These are phyloP conservation scores for Paulownia fortunei DNA, from an alignment of 257 asterid genomes.

Conservation along the genomic window DNA sequence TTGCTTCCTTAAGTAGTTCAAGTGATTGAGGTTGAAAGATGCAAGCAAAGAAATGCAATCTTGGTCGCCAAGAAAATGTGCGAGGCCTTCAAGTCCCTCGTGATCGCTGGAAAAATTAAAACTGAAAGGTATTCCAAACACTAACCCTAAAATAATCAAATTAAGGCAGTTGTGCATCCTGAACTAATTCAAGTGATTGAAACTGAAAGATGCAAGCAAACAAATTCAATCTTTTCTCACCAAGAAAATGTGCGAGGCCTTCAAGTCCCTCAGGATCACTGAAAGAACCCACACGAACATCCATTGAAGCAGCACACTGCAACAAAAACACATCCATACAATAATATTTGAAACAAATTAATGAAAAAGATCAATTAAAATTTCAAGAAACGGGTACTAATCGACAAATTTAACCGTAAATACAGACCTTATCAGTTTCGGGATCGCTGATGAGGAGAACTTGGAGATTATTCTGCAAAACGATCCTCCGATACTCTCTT, in stretches of 20 bases:
- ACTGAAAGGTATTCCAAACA: too few relatives aligned
- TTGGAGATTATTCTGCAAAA: conserved; percentile 75
- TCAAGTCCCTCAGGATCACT: conserved; percentile 96
- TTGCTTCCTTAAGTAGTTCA: not conserved
- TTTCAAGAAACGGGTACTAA: not conserved
- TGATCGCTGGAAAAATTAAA: too few relatives aligned
- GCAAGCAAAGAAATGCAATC: too few relatives aligned
- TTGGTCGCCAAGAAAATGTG: not conserved
- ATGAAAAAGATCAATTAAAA: not conserved
- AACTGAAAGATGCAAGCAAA: too few relatives aligned
- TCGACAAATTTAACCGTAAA: not conserved
- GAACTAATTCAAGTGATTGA: too few relatives aligned
- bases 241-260: conserved; percentile 99
- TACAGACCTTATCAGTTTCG: conserved; percentile 85
- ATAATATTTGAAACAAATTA: conserved; percentile 2
- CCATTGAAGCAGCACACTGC: conserved; percentile 98
- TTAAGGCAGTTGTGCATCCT: too few relatives aligned
- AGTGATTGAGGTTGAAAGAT: not conserved
- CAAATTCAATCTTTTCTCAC: conserved; percentile 48
- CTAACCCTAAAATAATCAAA: too few relatives aligned
- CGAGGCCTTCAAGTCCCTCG: not conserved
- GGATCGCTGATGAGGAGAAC: conserved; percentile 92
- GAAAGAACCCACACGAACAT: conserved; percentile 91
- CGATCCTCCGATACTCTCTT: conserved; percentile 75
- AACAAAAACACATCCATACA: conserved; percentile 31